These are phyloP conservation scores for Glycyrrhiza uralensis DNA, from an alignment of 306 rosid species.

Conservation along the genomic window DNA sequence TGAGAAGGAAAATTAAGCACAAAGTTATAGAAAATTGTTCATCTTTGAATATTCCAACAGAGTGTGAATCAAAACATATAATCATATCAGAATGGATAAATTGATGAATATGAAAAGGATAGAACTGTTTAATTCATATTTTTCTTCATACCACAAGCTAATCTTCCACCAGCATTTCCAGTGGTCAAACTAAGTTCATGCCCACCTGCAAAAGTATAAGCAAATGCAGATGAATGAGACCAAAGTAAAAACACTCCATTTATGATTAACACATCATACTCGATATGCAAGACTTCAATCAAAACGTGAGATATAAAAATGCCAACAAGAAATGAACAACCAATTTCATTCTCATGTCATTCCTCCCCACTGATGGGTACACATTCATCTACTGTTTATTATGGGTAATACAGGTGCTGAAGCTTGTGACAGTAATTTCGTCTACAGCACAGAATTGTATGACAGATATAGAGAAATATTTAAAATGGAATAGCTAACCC, in stretches of 20 bases:
- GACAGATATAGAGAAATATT: not conserved
- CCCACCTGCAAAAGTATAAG: slow-evolving; percentile 59
- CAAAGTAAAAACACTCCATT: slow-evolving; percentile 2
- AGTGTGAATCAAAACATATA: slow-evolving; percentile 2
- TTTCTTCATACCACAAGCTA: slow-evolving; percentile 80
- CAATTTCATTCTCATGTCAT: slow-evolving; percentile 15
- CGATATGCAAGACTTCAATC: not conserved
- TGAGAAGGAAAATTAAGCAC: not conserved
- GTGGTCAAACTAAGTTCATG: slow-evolving; percentile 84
- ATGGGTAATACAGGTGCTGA: not conserved
- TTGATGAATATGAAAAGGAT: not conserved
- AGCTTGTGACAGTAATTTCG: slow-evolving; percentile 16
- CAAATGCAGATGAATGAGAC: slow-evolving; percentile 17
- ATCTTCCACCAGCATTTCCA: slow-evolving; percentile 93
- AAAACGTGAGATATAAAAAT: slow-evolving; percentile 1
- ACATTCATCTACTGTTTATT: not conserved
- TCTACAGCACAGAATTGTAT: not conserved
- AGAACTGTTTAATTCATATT: not conserved
- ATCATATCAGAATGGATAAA: not conserved
- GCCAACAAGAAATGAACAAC: not conserved
- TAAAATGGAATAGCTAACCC: slow-evolving; percentile 52
- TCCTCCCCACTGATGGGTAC: slow-evolving; percentile 1
- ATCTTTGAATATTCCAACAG: not conserved
- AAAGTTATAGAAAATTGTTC: not conserved
- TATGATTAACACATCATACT: not conserved